These are phyloP conservation scores for Tricholoma sp. DNA, from an alignment of 768 basidiomycete genomes.

Conservation along the genomic window DNA sequence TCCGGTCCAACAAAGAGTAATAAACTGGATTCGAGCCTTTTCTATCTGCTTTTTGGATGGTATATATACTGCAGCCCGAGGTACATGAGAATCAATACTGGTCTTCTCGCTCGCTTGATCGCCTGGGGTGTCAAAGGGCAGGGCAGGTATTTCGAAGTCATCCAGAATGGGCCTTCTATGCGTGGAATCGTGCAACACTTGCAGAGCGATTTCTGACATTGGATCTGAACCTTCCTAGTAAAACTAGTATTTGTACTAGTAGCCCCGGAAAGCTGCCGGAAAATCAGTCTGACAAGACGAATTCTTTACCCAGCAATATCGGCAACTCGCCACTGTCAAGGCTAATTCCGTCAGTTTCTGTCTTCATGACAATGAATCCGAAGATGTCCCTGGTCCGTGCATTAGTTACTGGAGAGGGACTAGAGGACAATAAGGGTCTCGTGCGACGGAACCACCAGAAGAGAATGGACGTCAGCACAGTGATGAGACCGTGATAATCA, in stretches of 20 bases:
- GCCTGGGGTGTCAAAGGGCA: too few species aligned
- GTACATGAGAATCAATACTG: background rate
- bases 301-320: too few species aligned
- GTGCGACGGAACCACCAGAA: slow-evolving; percentile 44
- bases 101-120: background rate
- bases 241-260: too few species aligned
- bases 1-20: slow-evolving; percentile 47
- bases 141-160: background rate
- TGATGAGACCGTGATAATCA: slow-evolving; percentile 68
- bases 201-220: background rate
- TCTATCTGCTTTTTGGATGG: slow-evolving; percentile 12
- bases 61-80: background rate
- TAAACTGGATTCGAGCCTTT: slow-evolving; percentile 41
- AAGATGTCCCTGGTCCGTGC: too few species aligned
- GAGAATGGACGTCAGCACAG: slow-evolving; percentile 50
- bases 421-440: too few species aligned
- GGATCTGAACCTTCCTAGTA: too few species aligned
- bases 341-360: too few species aligned
- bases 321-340: too few species aligned
- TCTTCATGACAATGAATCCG: too few species aligned
- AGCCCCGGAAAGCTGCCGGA: too few species aligned
- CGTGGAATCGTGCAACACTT: background rate
- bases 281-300: too few species aligned
- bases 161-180: background rate
- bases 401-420: too few species aligned